Evolutionary conservation across 495 filamentous ascomycete genomes (phyloP).

Genomic region (Talaromyces adpressus): DNA sequence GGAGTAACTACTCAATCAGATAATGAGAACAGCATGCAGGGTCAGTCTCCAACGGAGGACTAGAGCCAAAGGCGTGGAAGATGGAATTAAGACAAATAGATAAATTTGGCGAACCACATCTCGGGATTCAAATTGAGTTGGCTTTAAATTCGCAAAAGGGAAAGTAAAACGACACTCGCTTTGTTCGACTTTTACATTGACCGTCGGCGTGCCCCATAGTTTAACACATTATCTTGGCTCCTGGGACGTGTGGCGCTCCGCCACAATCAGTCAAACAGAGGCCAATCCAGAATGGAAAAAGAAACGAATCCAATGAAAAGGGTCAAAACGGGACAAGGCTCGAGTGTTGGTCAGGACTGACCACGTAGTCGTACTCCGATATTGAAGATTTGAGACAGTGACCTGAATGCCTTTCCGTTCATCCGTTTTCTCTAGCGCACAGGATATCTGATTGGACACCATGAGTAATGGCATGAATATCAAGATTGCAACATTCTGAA

Average conservation of each 20-base stretch:
- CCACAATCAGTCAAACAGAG: not conserved
- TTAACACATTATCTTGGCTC: not conserved
- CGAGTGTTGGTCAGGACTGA: not conserved
- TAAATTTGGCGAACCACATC: not conserved
- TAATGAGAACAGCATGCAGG: not conserved
- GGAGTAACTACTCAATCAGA: not conserved
- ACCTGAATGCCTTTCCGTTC: not conserved
- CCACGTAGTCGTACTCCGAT: not conserved
- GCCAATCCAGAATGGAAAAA: not conserved
- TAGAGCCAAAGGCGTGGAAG: not conserved
- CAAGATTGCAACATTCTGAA: not conserved
- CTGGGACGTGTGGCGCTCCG: not conserved
- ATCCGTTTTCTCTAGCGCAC: not conserved
- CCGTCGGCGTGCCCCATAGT: not conserved
- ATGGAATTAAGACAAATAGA: not conserved
- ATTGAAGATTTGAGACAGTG: not conserved
- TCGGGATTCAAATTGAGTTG: not conserved
- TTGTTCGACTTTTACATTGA: not conserved
- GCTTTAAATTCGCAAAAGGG: not conserved
- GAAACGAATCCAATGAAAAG: not conserved
- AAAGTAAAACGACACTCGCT: not conserved
- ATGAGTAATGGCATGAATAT: not conserved
- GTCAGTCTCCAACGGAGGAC: not conserved
- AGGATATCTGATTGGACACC: not conserved
- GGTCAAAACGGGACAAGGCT: not conserved